A percentile compares a stretch with the other conserved stretches of the same genome.
Evolutionary conservation across 73 alveolate species (phyloP).

Genomic region (Paramecium octaurelia): DNA sequence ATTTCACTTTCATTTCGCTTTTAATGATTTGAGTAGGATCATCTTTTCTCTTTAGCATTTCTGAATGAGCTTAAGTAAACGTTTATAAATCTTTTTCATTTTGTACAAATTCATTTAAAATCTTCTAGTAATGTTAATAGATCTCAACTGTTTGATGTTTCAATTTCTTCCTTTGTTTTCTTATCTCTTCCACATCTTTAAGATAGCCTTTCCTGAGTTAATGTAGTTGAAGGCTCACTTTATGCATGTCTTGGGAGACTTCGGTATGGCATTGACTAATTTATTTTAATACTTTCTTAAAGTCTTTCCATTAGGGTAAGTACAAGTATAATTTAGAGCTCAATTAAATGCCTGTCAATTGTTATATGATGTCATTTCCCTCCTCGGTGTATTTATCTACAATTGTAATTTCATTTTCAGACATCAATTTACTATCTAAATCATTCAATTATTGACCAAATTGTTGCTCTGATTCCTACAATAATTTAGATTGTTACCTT

Average conservation of each 20-base stretch:
- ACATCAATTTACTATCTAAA: not conserved
- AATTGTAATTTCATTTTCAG: not conserved
- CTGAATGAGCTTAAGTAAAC: not conserved
- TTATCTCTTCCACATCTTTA: constrained; percentile 21
- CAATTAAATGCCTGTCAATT: not conserved
- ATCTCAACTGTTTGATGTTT: not conserved
- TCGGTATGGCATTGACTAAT: not conserved
- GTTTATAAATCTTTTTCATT: not conserved
- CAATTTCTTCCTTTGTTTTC: constrained; percentile 11
- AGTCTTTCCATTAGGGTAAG: constrained; percentile 31
- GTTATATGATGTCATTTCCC: not conserved
- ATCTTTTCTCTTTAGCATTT: not conserved
- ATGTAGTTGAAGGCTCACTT: not conserved
- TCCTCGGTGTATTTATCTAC: not conserved
- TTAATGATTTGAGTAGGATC: constrained; percentile 35
- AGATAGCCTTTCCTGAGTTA: not conserved
- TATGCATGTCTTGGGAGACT: not conserved
- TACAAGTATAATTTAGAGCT: not conserved
- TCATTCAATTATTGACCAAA: not conserved
- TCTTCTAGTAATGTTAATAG: not conserved
- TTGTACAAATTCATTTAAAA: not conserved
- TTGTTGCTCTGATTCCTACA: not conserved
- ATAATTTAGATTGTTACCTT: not conserved
- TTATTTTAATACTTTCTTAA: not conserved
- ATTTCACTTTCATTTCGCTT: constrained; percentile 19